Evolutionary conservation across 495 filamentous ascomycete genomes (phyloP), one percentile per base, ranked within the genome.

Genomic region (Hyaloscypha variabilis): DNA sequence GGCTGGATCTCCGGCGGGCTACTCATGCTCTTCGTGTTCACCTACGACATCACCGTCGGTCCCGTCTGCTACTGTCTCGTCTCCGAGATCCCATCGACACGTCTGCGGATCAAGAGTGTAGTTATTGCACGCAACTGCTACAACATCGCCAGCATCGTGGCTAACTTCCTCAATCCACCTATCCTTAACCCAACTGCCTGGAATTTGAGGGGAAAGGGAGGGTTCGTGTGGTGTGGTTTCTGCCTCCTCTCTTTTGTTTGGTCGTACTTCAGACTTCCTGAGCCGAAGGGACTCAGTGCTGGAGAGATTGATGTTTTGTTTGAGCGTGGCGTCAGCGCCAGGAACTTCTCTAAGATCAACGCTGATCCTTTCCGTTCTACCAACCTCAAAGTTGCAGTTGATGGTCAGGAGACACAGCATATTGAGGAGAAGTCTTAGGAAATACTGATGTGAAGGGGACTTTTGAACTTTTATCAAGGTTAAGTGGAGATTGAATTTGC

Each of bases 291-390:
- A n/a, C 83, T 88, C 39, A 84, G 88, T 0, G 91, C 89, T 68
- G 88, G 86, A 11, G 90, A 92, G 72, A 74, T 92, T 60, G 89
- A 92, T 68, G 53, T 90, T 26, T 79, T 92, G 31, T 92, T 92
- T 71, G 82, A 90, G 75, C 75, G 81, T 49, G 73, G 77, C 2
- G 77, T 89, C 25, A 83, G 79, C 66, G 90, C 90, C 8, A 78
- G 90, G 57, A 87, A 90, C 70, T 92, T 92, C 67, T 81, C 81
- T 2, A 75, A 72, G 24, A 88, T 88, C 0, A 69, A 82, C 34
- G 87, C 89, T 10, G 82, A 91, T 62, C 85, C 88, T n/a, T 91
- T 90, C 28, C 57, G 57, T 39, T 51, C 42, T 6, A 52, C 42
- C 3, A 49, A 62, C 26, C 19, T 50, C 19, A 62, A 50, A 23